Evolutionary conservation across 228 moss, liverwort and hornwort species (phyloP), one percentile per base, ranked within the genome.

Genomic region (Sphagnum fallax): DNA sequence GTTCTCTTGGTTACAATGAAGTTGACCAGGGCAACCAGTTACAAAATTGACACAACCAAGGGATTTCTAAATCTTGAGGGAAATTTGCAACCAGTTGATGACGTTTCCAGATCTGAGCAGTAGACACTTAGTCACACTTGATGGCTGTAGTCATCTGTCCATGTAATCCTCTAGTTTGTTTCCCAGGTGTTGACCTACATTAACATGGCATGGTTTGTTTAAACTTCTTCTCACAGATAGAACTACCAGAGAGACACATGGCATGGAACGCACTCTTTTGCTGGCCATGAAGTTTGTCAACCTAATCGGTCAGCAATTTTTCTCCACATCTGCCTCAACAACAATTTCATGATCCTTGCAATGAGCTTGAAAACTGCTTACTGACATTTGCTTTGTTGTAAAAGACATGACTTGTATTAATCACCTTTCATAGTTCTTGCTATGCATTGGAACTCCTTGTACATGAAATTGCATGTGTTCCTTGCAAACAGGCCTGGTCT

Each of bases 251-350:
- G 83, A 80, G 51, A 83, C 81, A 70, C 80, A 78, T 67, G 88
- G 85, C 60, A 80, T 84, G 47, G 98, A 94, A 72, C 89, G 81
- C 67, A 79, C 89, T 70, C 89, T 98, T n/a, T 58, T 92, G 70
- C 73, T 98, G 53, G 77, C 94, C 6, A 64, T 98, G 76, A 98
- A 98, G 87, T 86, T 94, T 11, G 92, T 90, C 71, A 94, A 81
- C 74, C 67, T 91, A 61, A 76, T 91, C 67, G 97, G 94, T 94
- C 68, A 76, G 83, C 75, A 5, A 5, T 59, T 48, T 47, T 53
- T 8, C 8, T 51, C 48, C n/a, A 59, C 52, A n/a, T 58, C 6
- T 69, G 6, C 32, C 47, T n/a, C 48, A 6, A 47, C 16, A 4
- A 6, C 52, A 52, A 9, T 72, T 73, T 48, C 49, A 49, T 4